Base-by-base conservation (phyloP, 2,329 filamentous ascomycete genomes). In the Teratosphaeriaceae sp. region DNA sequence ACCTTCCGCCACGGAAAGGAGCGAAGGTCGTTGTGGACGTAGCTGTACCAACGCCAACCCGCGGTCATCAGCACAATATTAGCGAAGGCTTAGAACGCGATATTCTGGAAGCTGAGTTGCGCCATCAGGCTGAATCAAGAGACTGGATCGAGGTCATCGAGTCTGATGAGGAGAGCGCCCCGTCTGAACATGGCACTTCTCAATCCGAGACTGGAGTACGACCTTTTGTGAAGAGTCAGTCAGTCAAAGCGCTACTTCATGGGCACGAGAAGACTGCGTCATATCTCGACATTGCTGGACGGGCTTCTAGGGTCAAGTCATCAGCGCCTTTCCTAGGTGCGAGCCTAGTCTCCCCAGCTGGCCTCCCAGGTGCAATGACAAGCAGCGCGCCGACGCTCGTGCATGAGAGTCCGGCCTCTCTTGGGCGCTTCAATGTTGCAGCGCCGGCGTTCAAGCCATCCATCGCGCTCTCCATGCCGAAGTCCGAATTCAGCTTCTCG, bases 271-370 rank as follows among this genome's bases (percentile, higher is more conserved):
- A 34, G 15, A 34, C 9, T 18, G 11, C 11, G 31, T 34, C 31
- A 34, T 88, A 82, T 53, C 76, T 97, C 54, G 96, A 97, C 56
- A 88, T n/a, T n/a, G n/a, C n/a, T n/a, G n/a, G n/a, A n/a, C n/a
- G n/a, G n/a, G n/a, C n/a, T n/a, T n/a, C n/a, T n/a, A n/a, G n/a
- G n/a, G n/a, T n/a, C n/a, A n/a, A n/a, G n/a, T n/a, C n/a, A n/a
- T n/a, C n/a, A n/a, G n/a, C n/a, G n/a, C n/a, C n/a, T n/a, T n/a
- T n/a, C n/a, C n/a, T n/a, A n/a, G n/a, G n/a, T n/a, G n/a, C n/a
- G n/a, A n/a, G n/a, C n/a, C n/a, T n/a, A n/a, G n/a, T n/a, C n/a
- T n/a, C n/a, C n/a, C n/a, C n/a, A n/a, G n/a, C n/a, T n/a, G n/a
- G n/a, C n/a, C n/a, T n/a, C n/a, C n/a, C n/a, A n/a, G n/a, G n/a